Evolutionary conservation across 371 early-diverging fungal genomes (phyloP), one percentile per base, ranked within the genome.

Genomic region (Batkoa obscura): DNA sequence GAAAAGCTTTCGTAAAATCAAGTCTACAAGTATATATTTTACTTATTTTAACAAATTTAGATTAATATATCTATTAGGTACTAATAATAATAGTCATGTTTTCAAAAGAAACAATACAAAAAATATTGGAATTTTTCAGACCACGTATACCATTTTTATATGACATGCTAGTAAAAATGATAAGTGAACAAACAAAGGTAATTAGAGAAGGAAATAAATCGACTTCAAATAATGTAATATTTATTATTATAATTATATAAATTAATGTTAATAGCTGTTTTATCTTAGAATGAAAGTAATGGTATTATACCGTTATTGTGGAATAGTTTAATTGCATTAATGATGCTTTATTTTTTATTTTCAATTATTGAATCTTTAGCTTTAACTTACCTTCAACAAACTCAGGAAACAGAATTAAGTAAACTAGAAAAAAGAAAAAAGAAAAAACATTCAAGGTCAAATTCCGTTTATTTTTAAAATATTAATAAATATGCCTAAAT

Each of bases 1-100:
- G 94, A 23, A 93, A 93, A 68, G 87, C 93, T 0, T 62, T 86
- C 32, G 71, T 92, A 58, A 92, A 94, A 62, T 75, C 85, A 9
- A 71, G 81, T 12, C 73, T 92, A 12, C 90, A 92, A 73, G 81
- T 72, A 68, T 35, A 15, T 32, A 35, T 42, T 30, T 17, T 8
- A 52, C 35, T 33, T 42, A 30, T 38, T 33, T 38, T 10, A 33
- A 31, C 37, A 17, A 23, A 31, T 33, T 50, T 54, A 36, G 2
- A n/a, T 38, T 23, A 23, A 23, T 23, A 23, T 23, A 23, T 23
- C 23, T 23, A 23, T 33, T 12, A 17, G 30, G 30, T 43, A 23
- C 43, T 49, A 30, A 13, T 6, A 13, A 35, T 33, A 48, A 37
- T 76, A 10, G 66, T 79, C 45, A 69, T 78, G 57, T 84, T 88